These are phyloP conservation scores for Starmera dryadoides DNA, from an alignment of 805 yeast species.

Conservation along the genomic window DNA sequence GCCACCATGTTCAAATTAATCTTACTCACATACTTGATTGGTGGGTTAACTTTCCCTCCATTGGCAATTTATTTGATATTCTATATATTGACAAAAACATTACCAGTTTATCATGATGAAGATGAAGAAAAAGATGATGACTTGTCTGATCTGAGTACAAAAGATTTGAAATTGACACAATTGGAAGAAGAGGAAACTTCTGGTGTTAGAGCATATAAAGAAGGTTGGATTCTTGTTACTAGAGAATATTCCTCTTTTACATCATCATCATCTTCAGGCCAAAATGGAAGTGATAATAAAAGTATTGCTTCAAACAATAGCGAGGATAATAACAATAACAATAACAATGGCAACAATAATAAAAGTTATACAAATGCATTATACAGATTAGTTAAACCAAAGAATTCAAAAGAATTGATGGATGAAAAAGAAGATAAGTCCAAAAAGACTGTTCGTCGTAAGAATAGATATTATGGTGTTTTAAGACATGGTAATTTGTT, in stretches of 20 bases:
- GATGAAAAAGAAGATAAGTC: slow-evolving; percentile 6
- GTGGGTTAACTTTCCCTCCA: slow-evolving; percentile 81
- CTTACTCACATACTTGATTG: slow-evolving; percentile 51
- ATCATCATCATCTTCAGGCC: neutral
- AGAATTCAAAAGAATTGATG: neutral
- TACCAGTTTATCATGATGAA: slow-evolving; percentile 24
- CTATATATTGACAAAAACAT: slow-evolving; percentile 27
- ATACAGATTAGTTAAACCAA: neutral
- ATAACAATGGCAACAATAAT: neutral
- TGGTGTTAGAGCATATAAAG: slow-evolving; percentile 56
- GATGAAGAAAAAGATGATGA: slow-evolving; percentile 18
- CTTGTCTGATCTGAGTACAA: slow-evolving; percentile 11
- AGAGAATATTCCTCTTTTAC: slow-evolving; percentile 57
- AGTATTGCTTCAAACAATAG: too few relatives aligned
- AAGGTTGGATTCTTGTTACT: slow-evolving; percentile 84
- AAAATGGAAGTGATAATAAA: neutral
- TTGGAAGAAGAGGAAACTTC: slow-evolving; percentile 51
- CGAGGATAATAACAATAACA: too few relatives aligned
- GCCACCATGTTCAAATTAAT: slow-evolving; percentile 6
- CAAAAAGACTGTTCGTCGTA: slow-evolving; percentile 34
- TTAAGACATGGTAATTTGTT: slow-evolving; percentile 84
- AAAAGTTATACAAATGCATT: neutral
- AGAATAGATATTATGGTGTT: slow-evolving; percentile 61
- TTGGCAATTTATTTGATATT: slow-evolving; percentile 33
- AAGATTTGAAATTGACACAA: slow-evolving; percentile 49